Percentiles rank a stretch among this genome's conserved stretches.
Evolutionary conservation across 164 flowering plant species (phyloP).

Genomic region (Tetracentron sinense): DNA sequence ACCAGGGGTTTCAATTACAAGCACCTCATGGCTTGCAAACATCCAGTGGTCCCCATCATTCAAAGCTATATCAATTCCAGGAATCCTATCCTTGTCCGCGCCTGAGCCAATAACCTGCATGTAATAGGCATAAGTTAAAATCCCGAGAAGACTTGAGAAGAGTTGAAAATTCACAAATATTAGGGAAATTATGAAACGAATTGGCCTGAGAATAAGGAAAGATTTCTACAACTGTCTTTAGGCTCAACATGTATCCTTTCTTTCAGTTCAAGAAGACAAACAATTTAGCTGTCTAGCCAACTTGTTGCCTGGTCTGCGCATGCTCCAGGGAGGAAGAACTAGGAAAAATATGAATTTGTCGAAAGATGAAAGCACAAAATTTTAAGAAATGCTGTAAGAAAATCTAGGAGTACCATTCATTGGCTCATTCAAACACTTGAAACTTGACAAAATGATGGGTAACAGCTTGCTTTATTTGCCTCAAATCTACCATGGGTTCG

Average conservation of each 20-base stretch:
- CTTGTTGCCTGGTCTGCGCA: not conserved
- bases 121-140: slow-evolving; percentile 4
- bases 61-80: slow-evolving; percentile 84
- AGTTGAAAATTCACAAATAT: no score
- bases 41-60: slow-evolving; percentile 93
- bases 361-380: no score
- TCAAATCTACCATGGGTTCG: not conserved
- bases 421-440: not conserved
- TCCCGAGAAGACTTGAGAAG: not conserved
- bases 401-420: not conserved
- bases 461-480: not conserved
- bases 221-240: no score
- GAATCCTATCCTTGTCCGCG: slow-evolving; percentile 73
- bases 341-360: no score
- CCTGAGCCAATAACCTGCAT: slow-evolving; percentile 84
- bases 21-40: slow-evolving; percentile 96
- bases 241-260: no score
- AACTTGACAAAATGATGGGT: not conserved
- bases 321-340: not conserved
- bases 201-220: no score
- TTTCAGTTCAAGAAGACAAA: not conserved
- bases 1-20: slow-evolving; percentile 89
- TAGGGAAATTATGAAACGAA: no score
- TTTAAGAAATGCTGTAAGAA: not conserved
- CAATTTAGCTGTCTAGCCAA: not conserved